Conservation (phyloP, 148 eudicot genomes). For the Spergularia marina region DNA sequence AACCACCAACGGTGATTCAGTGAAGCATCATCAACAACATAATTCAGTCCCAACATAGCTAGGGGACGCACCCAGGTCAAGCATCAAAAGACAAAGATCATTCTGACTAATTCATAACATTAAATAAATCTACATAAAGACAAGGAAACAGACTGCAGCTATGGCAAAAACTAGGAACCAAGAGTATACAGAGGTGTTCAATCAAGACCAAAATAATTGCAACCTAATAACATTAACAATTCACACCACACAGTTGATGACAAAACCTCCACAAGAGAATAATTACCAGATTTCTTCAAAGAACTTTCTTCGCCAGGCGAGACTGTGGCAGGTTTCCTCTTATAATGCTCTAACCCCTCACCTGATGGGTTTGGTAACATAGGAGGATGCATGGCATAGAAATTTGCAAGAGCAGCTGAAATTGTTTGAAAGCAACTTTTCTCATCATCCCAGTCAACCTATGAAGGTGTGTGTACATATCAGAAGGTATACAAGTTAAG, state of each 20-base stretch:
- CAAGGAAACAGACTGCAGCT: neutral
- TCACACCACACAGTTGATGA: neutral
- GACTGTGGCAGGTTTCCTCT: conserved; percentile 35
- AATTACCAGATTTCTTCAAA: conserved; percentile 41
- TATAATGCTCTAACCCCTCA: conserved; percentile 62
- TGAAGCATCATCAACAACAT: neutral
- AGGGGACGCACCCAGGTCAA: neutral
- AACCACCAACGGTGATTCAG: neutral
- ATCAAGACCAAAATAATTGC: neutral
- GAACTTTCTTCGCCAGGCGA: conserved; percentile 34
- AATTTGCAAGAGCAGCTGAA: conserved; percentile 86
- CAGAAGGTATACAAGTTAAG: conserved; percentile 6
- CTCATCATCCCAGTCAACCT: conserved; percentile 97
- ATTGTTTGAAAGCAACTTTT: conserved; percentile 83
- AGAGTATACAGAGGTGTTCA: neutral
- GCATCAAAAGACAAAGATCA: neutral
- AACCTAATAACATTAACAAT: neutral
- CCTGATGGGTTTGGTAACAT: conserved; percentile 93
- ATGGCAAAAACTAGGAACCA: too few species aligned
- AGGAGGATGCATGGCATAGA: conserved; percentile 96
- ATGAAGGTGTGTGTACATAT: conserved; percentile 27
- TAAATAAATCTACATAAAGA: neutral
- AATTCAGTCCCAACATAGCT: neutral
- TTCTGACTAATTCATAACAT: neutral
- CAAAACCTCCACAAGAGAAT: conserved; percentile 1